Percentiles rank a stretch among this genome's conserved stretches.
These are phyloP conservation scores for Microbotryomycetes sp. DNA, from an alignment of 1,284 basidiomycete genomes.

Conservation along the genomic window DNA sequence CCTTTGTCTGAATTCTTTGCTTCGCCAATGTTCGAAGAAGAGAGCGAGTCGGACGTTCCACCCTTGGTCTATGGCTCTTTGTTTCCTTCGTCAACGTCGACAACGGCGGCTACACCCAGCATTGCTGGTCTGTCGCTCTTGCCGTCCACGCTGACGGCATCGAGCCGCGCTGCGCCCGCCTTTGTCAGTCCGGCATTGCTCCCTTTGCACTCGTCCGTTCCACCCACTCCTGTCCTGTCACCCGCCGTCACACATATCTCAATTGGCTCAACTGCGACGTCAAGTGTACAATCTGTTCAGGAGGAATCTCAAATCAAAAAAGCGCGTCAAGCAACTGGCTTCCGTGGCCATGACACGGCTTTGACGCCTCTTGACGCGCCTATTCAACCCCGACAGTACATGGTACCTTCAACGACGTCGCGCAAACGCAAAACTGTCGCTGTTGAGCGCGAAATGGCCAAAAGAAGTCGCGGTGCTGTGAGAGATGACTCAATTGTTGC, in stretches of 20 bases:
- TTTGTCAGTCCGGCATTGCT: not conserved
- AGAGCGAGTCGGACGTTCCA: not conserved
- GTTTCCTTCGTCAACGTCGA: not conserved
- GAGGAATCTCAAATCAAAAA: not conserved
- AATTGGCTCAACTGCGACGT: not conserved
- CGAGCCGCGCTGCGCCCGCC: no score
- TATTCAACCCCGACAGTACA: slow-evolving; percentile 49
- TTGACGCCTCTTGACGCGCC: slow-evolving; percentile 30
- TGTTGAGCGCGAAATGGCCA: slow-evolving; percentile 42
- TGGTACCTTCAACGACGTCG: slow-evolving; percentile 54
- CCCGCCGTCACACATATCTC: not conserved
- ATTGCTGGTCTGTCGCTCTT: not conserved
- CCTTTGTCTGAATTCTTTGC: slow-evolving; percentile 21
- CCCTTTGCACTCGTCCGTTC: slow-evolving; percentile 43
- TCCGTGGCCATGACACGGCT: slow-evolving; percentile 11
- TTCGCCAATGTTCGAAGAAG: slow-evolving; percentile 19
- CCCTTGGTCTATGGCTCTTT: not conserved
- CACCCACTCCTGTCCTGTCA: slow-evolving; percentile 28
- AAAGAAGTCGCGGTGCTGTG: slow-evolving; percentile 47
- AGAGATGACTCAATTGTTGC: slow-evolving; percentile 50
- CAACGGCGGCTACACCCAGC: not conserved
- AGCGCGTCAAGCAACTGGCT: slow-evolving; percentile 20
- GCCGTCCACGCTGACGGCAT: not conserved
- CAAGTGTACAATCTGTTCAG: not conserved
- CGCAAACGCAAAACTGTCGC: slow-evolving; percentile 54